phyloP scores from a whole-genome alignment of 2,329 filamentous ascomycete species.

The Cryphonectria nitschkei region DNA sequence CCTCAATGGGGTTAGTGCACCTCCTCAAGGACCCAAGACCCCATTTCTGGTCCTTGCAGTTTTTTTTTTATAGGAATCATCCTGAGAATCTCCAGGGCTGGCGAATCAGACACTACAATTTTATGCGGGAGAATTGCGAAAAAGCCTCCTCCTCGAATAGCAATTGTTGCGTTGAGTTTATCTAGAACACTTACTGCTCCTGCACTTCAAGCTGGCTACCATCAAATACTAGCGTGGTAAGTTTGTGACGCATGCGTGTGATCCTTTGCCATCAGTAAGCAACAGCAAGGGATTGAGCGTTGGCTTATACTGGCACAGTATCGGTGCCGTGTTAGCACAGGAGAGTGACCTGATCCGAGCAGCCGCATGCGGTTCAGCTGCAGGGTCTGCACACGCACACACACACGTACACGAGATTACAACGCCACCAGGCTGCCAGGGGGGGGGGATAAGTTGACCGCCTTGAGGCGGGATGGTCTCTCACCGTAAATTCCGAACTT shows the following conservation, averaged over 20 bases:
- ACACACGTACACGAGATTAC: background rate
- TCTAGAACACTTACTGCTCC: background rate
- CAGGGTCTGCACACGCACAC: background rate
- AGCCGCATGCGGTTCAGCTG: slow-evolving; percentile 8
- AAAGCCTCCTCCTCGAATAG: background rate
- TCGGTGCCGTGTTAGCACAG: background rate
- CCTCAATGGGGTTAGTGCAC: background rate
- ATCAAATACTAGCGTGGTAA: background rate
- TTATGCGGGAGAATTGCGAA: background rate
- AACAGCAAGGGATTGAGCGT: background rate
- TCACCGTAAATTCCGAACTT: background rate
- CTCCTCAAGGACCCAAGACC: background rate
- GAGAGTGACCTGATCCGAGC: background rate
- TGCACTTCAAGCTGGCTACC: background rate
- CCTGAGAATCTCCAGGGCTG: background rate
- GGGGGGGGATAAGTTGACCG: background rate
- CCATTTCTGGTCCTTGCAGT: background rate
- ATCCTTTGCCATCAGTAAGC: background rate
- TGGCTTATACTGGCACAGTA: background rate
- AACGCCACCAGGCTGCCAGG: background rate
- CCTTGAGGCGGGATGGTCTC: background rate
- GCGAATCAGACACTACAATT: background rate
- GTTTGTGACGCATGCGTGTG: background rate
- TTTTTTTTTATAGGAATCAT: too few species aligned
- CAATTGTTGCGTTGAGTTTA: background rate